These are phyloP conservation scores for Ammopiptanthus mongolicus DNA, from an alignment of 306 rosid genomes.

Conservation along the genomic window DNA sequence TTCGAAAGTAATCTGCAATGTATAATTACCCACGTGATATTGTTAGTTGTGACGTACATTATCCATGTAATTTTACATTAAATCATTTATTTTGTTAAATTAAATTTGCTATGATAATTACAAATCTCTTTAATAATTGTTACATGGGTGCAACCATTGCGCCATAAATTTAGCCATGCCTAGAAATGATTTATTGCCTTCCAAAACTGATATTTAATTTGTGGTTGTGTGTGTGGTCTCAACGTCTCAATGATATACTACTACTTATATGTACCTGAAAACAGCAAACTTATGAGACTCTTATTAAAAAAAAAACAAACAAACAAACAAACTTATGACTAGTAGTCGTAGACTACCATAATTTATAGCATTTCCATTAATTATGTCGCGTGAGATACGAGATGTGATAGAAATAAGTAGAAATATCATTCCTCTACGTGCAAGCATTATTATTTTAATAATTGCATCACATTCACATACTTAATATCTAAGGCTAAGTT, in stretches of 20 bases:
- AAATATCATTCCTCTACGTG: slow-evolving; percentile 10
- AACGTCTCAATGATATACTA: too few species aligned
- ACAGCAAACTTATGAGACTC: too few species aligned
- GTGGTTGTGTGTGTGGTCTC: neutral
- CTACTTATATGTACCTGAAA: neutral
- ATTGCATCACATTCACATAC: neutral
- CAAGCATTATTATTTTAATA: slow-evolving; percentile 8
- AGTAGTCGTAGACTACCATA: neutral
- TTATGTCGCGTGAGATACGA: neutral
- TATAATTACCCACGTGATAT: too few species aligned
- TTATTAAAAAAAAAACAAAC: too few species aligned
- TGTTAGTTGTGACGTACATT: neutral
- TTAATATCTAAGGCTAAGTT: too few species aligned
- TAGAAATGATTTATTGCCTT: neutral
- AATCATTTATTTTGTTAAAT: neutral
- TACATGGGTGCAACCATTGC: neutral
- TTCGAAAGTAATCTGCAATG: too few species aligned
- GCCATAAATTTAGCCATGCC: neutral
- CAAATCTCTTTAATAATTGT: neutral
- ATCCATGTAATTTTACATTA: neutral
- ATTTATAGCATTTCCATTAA: neutral
- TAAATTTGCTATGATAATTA: neutral
- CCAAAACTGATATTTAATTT: neutral
- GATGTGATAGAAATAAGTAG: neutral
- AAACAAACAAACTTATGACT: too few species aligned